Conservation (phyloP, 441 rosid species). For the Bocquillonia castaneifolia region DNA sequence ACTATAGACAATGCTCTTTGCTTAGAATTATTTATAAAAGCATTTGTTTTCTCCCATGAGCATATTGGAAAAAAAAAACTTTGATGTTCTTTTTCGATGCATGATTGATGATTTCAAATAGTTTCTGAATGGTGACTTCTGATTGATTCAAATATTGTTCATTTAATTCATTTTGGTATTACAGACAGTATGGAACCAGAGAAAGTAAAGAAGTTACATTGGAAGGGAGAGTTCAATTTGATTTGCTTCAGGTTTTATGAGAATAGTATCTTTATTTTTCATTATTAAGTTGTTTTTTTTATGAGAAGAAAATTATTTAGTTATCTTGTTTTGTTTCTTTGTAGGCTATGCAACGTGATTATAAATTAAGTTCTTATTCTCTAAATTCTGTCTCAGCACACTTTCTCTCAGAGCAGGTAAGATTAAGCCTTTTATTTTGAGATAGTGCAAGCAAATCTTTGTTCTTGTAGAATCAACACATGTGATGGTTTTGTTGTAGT, state of each 20-base stretch:
- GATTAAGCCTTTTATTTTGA: neutral
- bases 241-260: conserved; percentile 80
- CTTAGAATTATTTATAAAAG: neutral
- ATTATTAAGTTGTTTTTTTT: conserved; percentile 11
- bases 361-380: conserved; percentile 93
- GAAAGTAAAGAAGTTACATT: conserved; percentile 94
- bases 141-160: conserved; percentile 1
- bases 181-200: conserved; percentile 86
- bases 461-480: neutral
- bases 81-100: neutral
- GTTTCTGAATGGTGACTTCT: neutral
- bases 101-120: conserved; percentile 8
- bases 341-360: conserved; percentile 87
- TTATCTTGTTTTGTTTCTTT: conserved; percentile 19
- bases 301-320: conserved; percentile 16
- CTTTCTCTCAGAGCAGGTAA: conserved; percentile 96
- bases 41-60: neutral
- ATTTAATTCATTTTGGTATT: conserved; percentile 26
- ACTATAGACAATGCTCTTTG: neutral
- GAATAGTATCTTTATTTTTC: conserved; percentile 19
- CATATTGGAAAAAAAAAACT: too few relatives aligned
- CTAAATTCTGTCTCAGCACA: conserved; percentile 96
- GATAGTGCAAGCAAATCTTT: neutral
- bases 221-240: conserved; percentile 97
- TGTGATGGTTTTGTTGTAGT: neutral